phyloP scores from a whole-genome alignment of 106 monocot species.

The Acorus calamus region DNA sequence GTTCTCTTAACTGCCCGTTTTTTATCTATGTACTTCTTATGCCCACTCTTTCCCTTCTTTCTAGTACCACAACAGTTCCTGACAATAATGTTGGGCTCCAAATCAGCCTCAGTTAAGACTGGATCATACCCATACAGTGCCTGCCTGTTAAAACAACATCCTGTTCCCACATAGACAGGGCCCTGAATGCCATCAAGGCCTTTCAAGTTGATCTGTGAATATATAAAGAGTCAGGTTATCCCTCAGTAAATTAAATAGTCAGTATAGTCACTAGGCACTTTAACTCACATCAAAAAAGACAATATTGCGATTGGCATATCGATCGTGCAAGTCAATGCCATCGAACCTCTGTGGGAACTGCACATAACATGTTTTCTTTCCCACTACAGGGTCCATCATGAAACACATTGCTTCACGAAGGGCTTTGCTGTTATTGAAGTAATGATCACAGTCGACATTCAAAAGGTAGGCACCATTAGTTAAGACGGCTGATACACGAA shows the following conservation, averaged over 20 bases:
- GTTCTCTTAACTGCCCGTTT: conserved; percentile 68
- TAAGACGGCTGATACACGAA: conserved; percentile 79
- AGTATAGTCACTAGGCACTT: no score
- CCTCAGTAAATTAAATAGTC: no score
- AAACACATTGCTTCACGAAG: conserved; percentile 89
- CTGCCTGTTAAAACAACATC: conserved; percentile 87
- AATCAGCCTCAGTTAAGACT: conserved; percentile 71
- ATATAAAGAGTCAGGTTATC: no score
- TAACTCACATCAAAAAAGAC: conserved; percentile 70
- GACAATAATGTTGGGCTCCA: conserved; percentile 80
- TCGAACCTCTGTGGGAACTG: conserved; percentile 85
- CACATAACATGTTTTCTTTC: conserved; percentile 77
- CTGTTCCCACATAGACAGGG: conserved; percentile 83
- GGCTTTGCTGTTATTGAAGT: conserved; percentile 86
- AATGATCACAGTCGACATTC: conserved; percentile 87
- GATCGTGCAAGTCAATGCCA: conserved; percentile 72
- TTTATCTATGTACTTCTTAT: conserved; percentile 66
- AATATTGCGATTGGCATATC: conserved; percentile 77
- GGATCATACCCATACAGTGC: conserved; percentile 91
- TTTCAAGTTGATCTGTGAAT: conserved; percentile 82
- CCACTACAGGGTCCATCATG: conserved; percentile 80
- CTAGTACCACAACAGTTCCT: conserved; percentile 80
- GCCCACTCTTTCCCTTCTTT: conserved; percentile 36
- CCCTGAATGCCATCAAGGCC: conserved; percentile 91
- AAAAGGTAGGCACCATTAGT: conserved; percentile 81